Base-by-base conservation (phyloP, 345 rosid genomes). In the Geranium rotundifolium region DNA sequence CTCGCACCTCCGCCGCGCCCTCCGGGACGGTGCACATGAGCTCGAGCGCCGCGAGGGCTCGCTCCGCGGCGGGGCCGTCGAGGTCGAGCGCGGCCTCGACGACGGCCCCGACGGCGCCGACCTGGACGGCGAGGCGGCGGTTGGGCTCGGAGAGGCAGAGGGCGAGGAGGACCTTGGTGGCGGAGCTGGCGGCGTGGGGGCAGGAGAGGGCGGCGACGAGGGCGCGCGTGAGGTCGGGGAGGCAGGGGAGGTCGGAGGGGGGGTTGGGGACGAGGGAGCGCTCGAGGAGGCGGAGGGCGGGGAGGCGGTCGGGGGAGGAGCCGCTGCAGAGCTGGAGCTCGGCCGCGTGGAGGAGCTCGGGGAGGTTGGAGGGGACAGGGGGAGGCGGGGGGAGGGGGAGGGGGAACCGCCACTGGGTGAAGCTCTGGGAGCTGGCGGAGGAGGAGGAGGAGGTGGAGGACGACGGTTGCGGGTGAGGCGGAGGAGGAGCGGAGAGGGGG, bases 41-140 rank as follows among this genome's bases (percentile, higher is more conserved):
- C 80, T 88, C 96, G 63, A 91, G 79, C 8, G 88, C 96, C 17
- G 96, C 95, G 52, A 91, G 66, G 1, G 86, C 96, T 15, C 96
- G 72, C 66, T 86, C 95, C 29, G 85, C 96, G 0, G 89, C 84
- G 0, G 91, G 62, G 18, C 61, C 84, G 59, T 88, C 97, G 63
- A 88, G 70, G 55, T 90, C 97, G 62, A 76, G 74, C 34, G 72
- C 86, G 0, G 76, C 80, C 73, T 88, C 96, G 20, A 88, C 89
- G 20, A 88, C 83, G 7, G 91, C 75, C 50, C 85, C 71, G 3
- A 76, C 93, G 0, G 91, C 95, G 19, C 89, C 97, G 0, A 84
- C 88, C 71, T 86, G 84, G 18, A 86, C 91, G 0, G 97, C 97
- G 62, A 88, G 85, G 67, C 60, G 91, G 50, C 96, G 89, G 72